These are phyloP conservation scores for Pulveroboletus sp. DNA, from an alignment of 768 basidiomycete species.

Conservation along the genomic window DNA sequence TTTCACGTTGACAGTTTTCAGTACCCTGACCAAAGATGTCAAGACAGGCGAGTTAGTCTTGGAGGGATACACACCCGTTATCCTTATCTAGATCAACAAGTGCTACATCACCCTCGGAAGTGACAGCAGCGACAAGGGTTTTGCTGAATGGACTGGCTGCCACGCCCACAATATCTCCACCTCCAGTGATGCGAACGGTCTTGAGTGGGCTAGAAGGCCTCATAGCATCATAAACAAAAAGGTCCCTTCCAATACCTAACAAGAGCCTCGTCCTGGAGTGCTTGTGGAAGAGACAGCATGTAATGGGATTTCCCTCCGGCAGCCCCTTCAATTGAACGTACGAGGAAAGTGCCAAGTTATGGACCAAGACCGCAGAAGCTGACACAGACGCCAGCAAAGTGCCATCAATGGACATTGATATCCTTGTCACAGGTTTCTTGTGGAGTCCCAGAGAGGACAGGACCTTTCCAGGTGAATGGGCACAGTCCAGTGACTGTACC, in stretches of 20 bases:
- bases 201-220: constrained; percentile 55
- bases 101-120: constrained; percentile 48
- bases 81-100: constrained; percentile 76
- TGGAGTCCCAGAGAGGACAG: constrained; percentile 50
- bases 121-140: constrained; percentile 59
- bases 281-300: constrained; percentile 56
- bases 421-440: constrained; percentile 43
- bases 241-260: constrained; percentile 46
- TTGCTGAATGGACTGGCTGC: constrained; percentile 75
- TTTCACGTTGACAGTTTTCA: constrained; percentile 55
- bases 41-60: neutral
- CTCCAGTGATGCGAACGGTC: constrained; percentile 44
- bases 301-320: constrained; percentile 37
- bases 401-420: constrained; percentile 58
- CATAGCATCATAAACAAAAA: constrained; percentile 61
- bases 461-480: constrained; percentile 36
- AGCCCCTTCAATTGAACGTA: constrained; percentile 55
- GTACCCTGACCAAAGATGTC: constrained; percentile 39
- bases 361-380: constrained; percentile 48
- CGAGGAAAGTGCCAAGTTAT: constrained; percentile 54
- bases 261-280: constrained; percentile 60
- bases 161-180: constrained; percentile 52
- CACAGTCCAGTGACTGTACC: constrained; percentile 50
- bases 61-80: constrained; percentile 46
- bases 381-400: constrained; percentile 58